Evolutionary conservation across 768 basidiomycete genomes (phyloP), one percentile per base, ranked within the genome.

Genomic region (Auriscalpium vulgare): DNA sequence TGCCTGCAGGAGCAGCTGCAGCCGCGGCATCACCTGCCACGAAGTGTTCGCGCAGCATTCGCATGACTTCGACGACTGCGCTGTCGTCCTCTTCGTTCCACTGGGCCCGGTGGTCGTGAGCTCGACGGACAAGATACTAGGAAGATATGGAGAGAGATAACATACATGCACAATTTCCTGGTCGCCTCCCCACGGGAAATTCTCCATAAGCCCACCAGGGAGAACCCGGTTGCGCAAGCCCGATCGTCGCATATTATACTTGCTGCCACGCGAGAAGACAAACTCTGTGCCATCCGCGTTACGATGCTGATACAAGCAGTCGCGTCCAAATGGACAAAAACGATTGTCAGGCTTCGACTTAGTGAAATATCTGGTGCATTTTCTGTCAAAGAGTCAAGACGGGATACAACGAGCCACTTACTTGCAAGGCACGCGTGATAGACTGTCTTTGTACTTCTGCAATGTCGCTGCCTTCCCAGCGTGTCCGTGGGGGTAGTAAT

Each of bases 261-360:
- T 78, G 19, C 76, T 76, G 7, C 87, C 87, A 44, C 79, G 69
- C 40, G 66, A 61, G 62, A 87, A 87, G 2, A 78, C 62, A 59
- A 81, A 74, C 0, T 74, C 73, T 9, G 85, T 80, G 10, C 88
- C 89, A 60, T 91, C 88, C 0, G 72, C 69, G 23, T 85, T 83
- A 50, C 71, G 61, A 64, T 92, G 89, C 62, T 81, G 78, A 65
- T 90, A 92, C 67, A 92, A 89, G 66, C 89, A 92, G 56, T 91
- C 89, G 49, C 75, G 74, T 45, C 89, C 89, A 61, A 88, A 92
- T 0, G 87, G 89, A 68, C 89, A 92, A 53, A 78, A 78, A 0
- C 83, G 83, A 48, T 71, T 64, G 47, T 69, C 67, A 8, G 68
- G 66, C 40, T 72, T 71, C 4, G 86, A 83, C 45, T 73, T 66